Base-by-base conservation (phyloP, 2,329 filamentous ascomycete species). In the Trichocomaceae sp. region DNA sequence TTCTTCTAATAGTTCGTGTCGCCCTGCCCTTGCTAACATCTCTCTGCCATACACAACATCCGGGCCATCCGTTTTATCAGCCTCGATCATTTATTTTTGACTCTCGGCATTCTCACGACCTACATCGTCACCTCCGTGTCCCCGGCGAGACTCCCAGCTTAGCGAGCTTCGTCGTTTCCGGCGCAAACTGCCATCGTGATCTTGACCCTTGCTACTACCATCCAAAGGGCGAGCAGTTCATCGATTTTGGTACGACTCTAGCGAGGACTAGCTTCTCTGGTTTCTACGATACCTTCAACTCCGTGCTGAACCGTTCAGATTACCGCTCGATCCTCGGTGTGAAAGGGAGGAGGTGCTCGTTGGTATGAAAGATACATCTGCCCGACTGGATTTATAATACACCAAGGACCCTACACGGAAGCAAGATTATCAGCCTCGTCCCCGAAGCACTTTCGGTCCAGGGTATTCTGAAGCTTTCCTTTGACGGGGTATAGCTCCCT, bases 361-460 rank as follows among this genome's bases (percentile, higher is more conserved):
- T 48, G 48, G 49, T 22, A 52, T 37, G 48, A 51, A 35, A 55
- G 31, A 35, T 17, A 41, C 41, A 50, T 9, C 31, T 39, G 39
- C 15, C 31, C 31, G 45, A 17, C 13, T 35, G 42, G 42, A 41
- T 23, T 35, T 22, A 35, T 37, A 51, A 12, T 35, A 55, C 48
- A 44, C 35, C 12, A 35, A 26, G 23, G 37, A 7, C 35, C 47
- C 26, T 41, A n/a, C 17, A 15, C 31, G n/a, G 26, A 45, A 45
- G n/a, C 49, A 51, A 51, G 17, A 22, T 44, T 10, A 15, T 10
- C 8, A 29, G 19, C 26, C 19, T 29, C 13, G 4, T 31, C 12
- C 39, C 10, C n/a, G 22, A 26, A 31, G 2, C 33, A 5, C 33
- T 33, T 31, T 39, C 42, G 42, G 33, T 31, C 29, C 37, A 22